Evolutionary conservation across 163 green algal species (phyloP), one percentile per base, ranked within the genome.

Genomic region (Coccomyxa subellipsoidea): DNA sequence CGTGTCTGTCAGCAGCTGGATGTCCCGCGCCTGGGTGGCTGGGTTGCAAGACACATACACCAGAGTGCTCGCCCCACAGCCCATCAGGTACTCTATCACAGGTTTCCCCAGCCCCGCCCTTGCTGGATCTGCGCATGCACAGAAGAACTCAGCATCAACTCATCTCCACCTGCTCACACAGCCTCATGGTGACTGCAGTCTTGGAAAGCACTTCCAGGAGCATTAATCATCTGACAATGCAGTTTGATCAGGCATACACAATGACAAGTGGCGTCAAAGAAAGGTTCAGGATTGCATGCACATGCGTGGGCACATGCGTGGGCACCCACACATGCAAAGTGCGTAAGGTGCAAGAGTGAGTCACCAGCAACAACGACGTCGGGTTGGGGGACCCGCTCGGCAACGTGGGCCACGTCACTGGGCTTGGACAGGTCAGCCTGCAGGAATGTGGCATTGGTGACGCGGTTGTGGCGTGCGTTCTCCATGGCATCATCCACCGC

Each of bases 31-130:
- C 84, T 94, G 90, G 10, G 94, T 98, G 21, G 91, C 85, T 2
- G 93, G 89, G 85, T 98, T 96, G 88, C 95, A 98, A 75, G 86
- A 94, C 5, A 98, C 95, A 87, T 98, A 98, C 27, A 98, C 90
- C 15, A 98, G 85, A 4, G 87, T 82, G 6, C 80, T 77, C 10
- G 90, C 89, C 29, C 86, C 84, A 53, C 77, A 87, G 32, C 40
- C 36, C 34, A 79, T 47, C 54, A 98, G 76, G 39, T 89, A 94
- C 5, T 80, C 59, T 23, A 93, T 76, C 31, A 97, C 85, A 7
- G 36, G 53, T 2, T 39, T 36, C 18, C 82, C 81, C 38, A 98
- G 88, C 7, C 95, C 95, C 0, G 90, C 86, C 0, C 95, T 84
- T 29, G 93, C 93, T 31, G 93, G 95, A 86, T 98, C 94, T 78